These are phyloP conservation scores for Trypanosoma melophagium DNA, from an alignment of 208 protist species.

Conservation along the genomic window DNA sequence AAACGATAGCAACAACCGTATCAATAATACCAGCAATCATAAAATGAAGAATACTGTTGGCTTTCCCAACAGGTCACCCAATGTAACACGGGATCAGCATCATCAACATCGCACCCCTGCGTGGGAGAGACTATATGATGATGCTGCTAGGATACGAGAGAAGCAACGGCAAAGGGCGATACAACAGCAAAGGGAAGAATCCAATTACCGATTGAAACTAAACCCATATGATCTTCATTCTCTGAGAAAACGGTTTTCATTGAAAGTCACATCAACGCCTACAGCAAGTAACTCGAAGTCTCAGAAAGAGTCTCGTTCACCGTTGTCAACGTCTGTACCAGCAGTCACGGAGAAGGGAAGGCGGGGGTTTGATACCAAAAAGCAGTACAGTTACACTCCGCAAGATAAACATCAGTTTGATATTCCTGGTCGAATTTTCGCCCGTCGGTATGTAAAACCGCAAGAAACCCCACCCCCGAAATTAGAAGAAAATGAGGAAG, in stretches of 20 bases:
- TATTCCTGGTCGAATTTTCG: background rate
- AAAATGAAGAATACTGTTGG: background rate
- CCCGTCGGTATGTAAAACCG: background rate
- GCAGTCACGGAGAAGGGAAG: too few relatives aligned
- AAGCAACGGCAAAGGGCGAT: background rate
- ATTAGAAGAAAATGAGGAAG: too few relatives aligned
- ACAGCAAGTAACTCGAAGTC: background rate
- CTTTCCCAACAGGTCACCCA: background rate
- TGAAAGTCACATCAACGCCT: background rate
- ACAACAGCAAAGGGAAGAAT: background rate
- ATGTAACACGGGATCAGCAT: background rate
- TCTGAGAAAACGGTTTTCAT: background rate
- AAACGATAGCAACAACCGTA: too few relatives aligned
- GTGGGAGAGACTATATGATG: slow-evolving; percentile 8
- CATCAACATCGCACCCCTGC: background rate
- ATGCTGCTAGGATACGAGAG: slow-evolving; percentile 4
- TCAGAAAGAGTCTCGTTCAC: too few relatives aligned
- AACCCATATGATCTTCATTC: background rate
- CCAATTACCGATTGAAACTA: background rate
- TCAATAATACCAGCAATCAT: too few relatives aligned
- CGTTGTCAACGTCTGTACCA: too few relatives aligned
- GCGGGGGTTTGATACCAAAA: too few relatives aligned
- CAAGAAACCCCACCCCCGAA: background rate
- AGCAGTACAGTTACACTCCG: too few relatives aligned
- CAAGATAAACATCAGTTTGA: background rate